Evolutionary conservation across 768 basidiomycete genomes (phyloP).

Genomic region (Mycena kentingensis): DNA sequence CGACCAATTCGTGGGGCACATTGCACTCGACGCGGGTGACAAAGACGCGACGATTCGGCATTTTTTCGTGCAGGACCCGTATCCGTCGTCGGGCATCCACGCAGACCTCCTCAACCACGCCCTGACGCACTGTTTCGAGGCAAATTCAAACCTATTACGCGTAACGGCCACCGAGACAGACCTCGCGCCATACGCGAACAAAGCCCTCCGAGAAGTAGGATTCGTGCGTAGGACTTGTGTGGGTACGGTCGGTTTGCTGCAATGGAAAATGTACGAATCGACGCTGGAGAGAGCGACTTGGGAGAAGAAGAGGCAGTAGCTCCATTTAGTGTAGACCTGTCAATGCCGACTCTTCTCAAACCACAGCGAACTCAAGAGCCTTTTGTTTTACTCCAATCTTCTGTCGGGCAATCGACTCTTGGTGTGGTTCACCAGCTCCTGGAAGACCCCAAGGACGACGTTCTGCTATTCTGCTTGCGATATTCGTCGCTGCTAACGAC

Average conservation of each 20-base stretch:
- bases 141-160: slow-evolving; percentile 40
- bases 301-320: slow-evolving; percentile 33
- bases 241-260: slow-evolving; percentile 52
- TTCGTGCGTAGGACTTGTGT: slow-evolving; percentile 50
- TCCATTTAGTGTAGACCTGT: background rate
- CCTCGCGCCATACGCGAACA: slow-evolving; percentile 52
- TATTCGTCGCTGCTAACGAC: slow-evolving; percentile 50
- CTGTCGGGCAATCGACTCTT: slow-evolving; percentile 56
- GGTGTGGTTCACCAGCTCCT: slow-evolving; percentile 56
- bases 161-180: slow-evolving; percentile 52
- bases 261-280: slow-evolving; percentile 55
- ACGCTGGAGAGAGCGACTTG: slow-evolving; percentile 49
- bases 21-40: slow-evolving; percentile 63
- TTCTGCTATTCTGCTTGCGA: slow-evolving; percentile 60
- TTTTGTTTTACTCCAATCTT: slow-evolving; percentile 60
- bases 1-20: slow-evolving; percentile 60
- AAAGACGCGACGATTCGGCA: slow-evolving; percentile 65
- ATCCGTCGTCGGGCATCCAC: slow-evolving; percentile 57
- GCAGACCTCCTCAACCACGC: slow-evolving; percentile 67
- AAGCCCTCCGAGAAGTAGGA: slow-evolving; percentile 46
- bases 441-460: slow-evolving; percentile 23
- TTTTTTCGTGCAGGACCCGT: slow-evolving; percentile 70
- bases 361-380: slow-evolving; percentile 35
- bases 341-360: slow-evolving; percentile 19
- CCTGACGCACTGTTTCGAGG: slow-evolving; percentile 55